Conservation (phyloP, 2,329 filamentous ascomycete genomes). For the Aschersonia sp. region DNA sequence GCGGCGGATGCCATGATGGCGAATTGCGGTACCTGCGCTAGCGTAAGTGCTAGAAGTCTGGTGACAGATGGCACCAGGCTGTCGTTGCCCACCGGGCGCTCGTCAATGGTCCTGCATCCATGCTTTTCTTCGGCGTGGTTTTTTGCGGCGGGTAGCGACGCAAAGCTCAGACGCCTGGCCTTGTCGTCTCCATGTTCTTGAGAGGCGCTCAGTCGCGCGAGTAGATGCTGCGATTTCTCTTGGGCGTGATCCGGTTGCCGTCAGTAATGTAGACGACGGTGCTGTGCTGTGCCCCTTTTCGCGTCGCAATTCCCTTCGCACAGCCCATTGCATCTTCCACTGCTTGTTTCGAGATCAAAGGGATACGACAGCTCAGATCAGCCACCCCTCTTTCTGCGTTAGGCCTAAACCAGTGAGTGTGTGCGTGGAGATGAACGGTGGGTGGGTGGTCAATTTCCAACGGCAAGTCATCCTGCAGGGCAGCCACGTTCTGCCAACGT, state of each 20-base stretch:
- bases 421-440: neutral
- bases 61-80: too few relatives aligned
- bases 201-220: too few relatives aligned
- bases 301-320: too few relatives aligned
- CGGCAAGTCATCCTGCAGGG: neutral
- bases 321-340: neutral
- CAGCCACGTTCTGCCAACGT: neutral
- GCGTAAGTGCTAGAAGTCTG: neutral
- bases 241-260: too few relatives aligned
- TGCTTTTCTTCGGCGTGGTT: too few relatives aligned
- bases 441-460: constrained; percentile 1
- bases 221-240: too few relatives aligned
- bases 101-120: neutral
- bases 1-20: neutral
- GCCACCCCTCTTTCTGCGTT: constrained; percentile 1
- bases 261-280: too few relatives aligned
- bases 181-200: too few relatives aligned
- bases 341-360: neutral
- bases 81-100: neutral
- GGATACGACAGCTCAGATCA: neutral
- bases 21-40: constrained; percentile 2
- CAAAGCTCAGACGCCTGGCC: too few relatives aligned
- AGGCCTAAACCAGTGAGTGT: neutral
- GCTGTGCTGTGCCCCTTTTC: too few relatives aligned
- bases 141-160: too few relatives aligned